Percentiles rank a stretch among this genome's conserved stretches.
These are phyloP conservation scores for Avicennia marina DNA, from an alignment of 257 asterid genomes.

Conservation along the genomic window DNA sequence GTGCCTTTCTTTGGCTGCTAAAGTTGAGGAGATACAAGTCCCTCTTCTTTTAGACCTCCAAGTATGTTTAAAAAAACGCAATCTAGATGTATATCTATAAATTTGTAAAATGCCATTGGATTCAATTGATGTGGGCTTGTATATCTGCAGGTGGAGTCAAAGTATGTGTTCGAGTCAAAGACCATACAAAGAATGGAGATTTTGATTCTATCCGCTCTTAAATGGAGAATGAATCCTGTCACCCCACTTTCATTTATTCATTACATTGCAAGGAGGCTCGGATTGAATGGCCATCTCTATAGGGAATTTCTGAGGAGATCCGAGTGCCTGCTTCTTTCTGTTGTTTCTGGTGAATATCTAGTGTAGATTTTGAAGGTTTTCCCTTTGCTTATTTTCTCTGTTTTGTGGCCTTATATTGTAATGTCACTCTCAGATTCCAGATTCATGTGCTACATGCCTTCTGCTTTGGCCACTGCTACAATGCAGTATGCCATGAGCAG, in stretches of 20 bases:
- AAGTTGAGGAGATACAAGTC: constrained; percentile 70
- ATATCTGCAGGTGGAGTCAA: constrained; percentile 39
- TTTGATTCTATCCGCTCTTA: constrained; percentile 45
- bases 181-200: constrained; percentile 72
- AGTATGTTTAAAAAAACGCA: constrained; percentile 40
- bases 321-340: constrained; percentile 43
- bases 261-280: constrained; percentile 32
- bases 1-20: constrained; percentile 80
- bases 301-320: constrained; percentile 44
- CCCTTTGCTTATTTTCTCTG: no score
- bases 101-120: neutral
- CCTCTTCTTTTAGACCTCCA: constrained; percentile 77
- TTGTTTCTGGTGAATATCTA: constrained; percentile 34
- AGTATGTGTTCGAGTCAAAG: constrained; percentile 51
- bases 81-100: neutral
- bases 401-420: neutral
- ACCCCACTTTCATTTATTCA: constrained; percentile 58
- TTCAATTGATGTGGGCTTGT: neutral
- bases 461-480: constrained; percentile 80
- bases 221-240: constrained; percentile 72
- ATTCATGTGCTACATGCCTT: constrained; percentile 57
- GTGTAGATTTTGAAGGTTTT: neutral
- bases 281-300: constrained; percentile 18
- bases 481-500: constrained; percentile 58
- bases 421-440: constrained; percentile 48